phyloP scores from a whole-genome alignment of 2,329 filamentous ascomycete species.

The Colletotrichum sp. region DNA sequence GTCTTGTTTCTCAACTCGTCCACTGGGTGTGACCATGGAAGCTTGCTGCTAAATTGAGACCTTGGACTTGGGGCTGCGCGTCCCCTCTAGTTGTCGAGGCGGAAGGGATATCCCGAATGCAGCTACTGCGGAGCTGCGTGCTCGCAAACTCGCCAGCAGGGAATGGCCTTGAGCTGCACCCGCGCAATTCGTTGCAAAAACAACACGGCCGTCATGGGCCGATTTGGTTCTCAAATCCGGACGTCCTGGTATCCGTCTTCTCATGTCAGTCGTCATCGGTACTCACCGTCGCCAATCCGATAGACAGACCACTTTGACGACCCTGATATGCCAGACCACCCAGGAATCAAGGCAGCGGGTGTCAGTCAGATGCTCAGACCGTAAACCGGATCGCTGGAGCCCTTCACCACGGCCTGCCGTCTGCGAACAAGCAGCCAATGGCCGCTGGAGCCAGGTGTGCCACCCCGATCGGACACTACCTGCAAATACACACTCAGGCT shows the following conservation, averaged over 20 bases:
- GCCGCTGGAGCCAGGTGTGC: neutral
- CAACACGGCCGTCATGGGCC: neutral
- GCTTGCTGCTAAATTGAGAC: neutral
- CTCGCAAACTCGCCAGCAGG: neutral
- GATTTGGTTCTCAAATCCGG: neutral
- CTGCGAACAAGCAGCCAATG: neutral
- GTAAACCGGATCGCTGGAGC: constrained; percentile 1
- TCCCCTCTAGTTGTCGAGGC: neutral
- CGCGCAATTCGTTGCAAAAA: neutral
- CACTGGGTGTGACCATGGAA: neutral
- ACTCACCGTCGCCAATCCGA: neutral
- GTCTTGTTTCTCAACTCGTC: neutral
- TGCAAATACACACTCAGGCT: neutral
- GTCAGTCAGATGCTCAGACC: constrained; percentile 13
- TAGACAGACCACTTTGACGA: neutral
- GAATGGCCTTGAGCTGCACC: neutral
- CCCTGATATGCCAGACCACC: neutral
- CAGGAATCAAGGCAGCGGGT: neutral
- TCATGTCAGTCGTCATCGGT: neutral
- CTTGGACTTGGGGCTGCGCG: neutral
- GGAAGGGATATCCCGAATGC: constrained; percentile 7
- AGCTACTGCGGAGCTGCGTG: neutral
- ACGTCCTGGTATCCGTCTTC: neutral
- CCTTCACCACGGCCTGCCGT: neutral
- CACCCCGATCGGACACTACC: constrained; percentile 1